phyloP scores from a whole-genome alignment of 202 grass and related monocot genomes.

The Dendrocalamus latiflorus region DNA sequence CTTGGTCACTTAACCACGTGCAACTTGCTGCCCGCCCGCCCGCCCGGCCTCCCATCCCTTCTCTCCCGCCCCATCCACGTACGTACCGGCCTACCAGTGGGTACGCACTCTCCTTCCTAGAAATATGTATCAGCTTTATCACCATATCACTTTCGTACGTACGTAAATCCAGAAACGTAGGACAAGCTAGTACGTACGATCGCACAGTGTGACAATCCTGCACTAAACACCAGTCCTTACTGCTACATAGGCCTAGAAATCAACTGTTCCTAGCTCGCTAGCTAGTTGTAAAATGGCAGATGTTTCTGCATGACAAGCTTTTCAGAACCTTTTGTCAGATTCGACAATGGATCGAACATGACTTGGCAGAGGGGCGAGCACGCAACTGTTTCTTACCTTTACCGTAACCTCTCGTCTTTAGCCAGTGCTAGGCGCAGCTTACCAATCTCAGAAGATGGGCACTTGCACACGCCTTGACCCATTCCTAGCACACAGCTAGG shows the following conservation, averaged over 20 bases:
- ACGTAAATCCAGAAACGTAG: conserved; percentile 8
- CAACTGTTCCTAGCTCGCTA: not conserved
- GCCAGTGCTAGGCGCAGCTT: not conserved
- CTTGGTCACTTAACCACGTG: conserved; percentile 5
- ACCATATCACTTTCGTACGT: not conserved
- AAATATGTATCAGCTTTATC: not conserved
- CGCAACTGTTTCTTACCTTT: conserved; percentile 27
- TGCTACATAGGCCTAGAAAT: not conserved
- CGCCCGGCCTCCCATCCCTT: not conserved
- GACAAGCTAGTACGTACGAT: not conserved
- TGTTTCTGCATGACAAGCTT: conserved; percentile 12
- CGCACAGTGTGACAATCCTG: not conserved
- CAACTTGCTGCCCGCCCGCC: not conserved
- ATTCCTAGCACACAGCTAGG: not conserved
- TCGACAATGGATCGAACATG: conserved; percentile 28
- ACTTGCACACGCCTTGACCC: not conserved
- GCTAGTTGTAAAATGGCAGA: conserved; percentile 16
- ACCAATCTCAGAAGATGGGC: not conserved
- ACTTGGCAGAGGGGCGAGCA: not conserved
- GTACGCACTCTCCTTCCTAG: not conserved
- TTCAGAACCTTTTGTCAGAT: conserved; percentile 6
- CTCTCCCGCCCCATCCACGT: not conserved
- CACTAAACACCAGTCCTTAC: not conserved
- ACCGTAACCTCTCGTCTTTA: not conserved
- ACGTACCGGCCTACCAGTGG: not conserved